phyloP scores from a whole-genome alignment of 2,329 filamentous ascomycete species.

The Colletotrichum sp. region DNA sequence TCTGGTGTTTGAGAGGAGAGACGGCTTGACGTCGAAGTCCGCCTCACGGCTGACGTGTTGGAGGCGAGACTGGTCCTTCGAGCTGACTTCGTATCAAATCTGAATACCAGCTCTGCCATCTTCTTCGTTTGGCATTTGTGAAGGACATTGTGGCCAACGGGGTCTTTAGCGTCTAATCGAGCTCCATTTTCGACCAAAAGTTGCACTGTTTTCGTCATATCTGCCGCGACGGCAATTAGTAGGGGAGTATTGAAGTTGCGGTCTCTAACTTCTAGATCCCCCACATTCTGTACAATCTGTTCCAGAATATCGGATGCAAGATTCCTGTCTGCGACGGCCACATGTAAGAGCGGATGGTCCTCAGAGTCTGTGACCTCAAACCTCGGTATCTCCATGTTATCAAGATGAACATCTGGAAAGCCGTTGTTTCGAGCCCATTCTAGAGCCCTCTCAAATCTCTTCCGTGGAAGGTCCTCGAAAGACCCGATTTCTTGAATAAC shows the following conservation, averaged over 20 bases:
- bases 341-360: neutral
- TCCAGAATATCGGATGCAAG: neutral
- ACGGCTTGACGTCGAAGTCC: neutral
- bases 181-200: neutral
- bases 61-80: neutral
- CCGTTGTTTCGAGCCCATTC: neutral
- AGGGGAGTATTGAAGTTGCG: neutral
- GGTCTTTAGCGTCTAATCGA: neutral
- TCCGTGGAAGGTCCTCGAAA: neutral
- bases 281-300: neutral
- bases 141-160: neutral
- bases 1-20: neutral
- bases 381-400: neutral
- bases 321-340: neutral
- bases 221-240: neutral
- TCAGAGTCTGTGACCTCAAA: neutral
- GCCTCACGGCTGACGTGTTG: neutral
- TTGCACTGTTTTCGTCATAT: neutral
- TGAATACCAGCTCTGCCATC: neutral
- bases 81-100: neutral
- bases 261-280: neutral
- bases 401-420: neutral
- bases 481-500: neutral
- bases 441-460: neutral
- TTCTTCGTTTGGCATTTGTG: neutral